These are phyloP conservation scores for Dysphania ambrosioides DNA, from an alignment of 148 eudicot species.

Conservation along the genomic window DNA sequence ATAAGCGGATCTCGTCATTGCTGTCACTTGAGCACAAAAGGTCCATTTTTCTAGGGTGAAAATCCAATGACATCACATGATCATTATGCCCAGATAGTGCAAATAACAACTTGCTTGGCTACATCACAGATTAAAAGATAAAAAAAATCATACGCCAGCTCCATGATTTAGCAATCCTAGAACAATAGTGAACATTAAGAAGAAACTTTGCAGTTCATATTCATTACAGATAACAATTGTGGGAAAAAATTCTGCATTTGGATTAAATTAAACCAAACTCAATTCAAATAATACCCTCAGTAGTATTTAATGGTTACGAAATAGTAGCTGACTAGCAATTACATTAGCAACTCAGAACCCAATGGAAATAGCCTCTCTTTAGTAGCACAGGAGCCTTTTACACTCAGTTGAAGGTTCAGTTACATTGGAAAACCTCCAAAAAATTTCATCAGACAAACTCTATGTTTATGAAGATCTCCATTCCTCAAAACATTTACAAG, in stretches of 20 bases:
- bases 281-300: too few species aligned
- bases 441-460: too few species aligned
- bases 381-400: too few species aligned
- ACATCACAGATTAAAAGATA: conserved; percentile 1
- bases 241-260: background rate
- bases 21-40: conserved; percentile 56
- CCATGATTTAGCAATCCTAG: background rate
- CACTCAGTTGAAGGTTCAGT: too few species aligned
- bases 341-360: background rate
- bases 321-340: background rate
- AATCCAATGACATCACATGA: conserved; percentile 48
- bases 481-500: too few species aligned
- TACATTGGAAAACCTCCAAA: too few species aligned
- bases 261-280: background rate
- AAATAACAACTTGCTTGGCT: conserved; percentile 20
- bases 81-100: conserved; percentile 39
- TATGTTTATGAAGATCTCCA: too few species aligned
- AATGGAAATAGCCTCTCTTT: too few species aligned
- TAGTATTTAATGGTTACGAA: background rate
- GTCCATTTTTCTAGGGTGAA: conserved; percentile 43
- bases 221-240: background rate
- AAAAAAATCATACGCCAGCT: background rate
- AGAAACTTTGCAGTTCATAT: background rate
- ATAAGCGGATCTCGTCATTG: conserved; percentile 36
- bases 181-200: background rate